Evolutionary conservation across 169 alveolate genomes (phyloP).

Genomic region (Toxoplasma gondii): DNA sequence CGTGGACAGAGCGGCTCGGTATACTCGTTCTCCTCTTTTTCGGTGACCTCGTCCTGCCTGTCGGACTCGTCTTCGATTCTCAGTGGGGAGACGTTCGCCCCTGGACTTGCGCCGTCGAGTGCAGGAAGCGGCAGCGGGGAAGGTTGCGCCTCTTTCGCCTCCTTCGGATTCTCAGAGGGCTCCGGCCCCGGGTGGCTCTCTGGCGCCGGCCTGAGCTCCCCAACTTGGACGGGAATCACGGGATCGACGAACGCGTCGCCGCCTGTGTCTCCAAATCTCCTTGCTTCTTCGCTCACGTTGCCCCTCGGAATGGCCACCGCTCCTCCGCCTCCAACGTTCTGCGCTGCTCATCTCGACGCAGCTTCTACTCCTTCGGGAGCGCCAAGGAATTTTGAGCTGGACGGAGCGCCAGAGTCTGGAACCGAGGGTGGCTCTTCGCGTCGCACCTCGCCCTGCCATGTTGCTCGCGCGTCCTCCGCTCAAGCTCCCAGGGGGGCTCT

Average conservation of each 20-base stretch:
- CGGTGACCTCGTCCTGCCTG: neutral
- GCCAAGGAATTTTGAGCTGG: too few species aligned
- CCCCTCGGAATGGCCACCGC: neutral
- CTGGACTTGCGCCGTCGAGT: neutral
- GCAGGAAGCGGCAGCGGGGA: neutral
- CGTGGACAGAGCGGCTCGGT: neutral
- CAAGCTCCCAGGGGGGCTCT: too few species aligned
- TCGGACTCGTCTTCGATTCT: neutral
- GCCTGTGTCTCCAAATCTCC: neutral
- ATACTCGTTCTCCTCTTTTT: neutral
- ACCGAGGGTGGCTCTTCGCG: too few species aligned
- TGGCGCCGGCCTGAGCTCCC: neutral
- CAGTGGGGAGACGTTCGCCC: constrained; percentile 24
- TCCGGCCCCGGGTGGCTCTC: neutral
- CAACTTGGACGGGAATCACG: neutral
- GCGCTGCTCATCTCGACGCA: too few species aligned
- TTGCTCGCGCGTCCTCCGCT: too few species aligned
- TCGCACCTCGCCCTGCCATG: too few species aligned
- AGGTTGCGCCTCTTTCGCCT: neutral
- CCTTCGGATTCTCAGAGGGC: neutral
- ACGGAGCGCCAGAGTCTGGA: too few species aligned
- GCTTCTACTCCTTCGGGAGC: too few species aligned
- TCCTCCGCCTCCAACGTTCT: neutral
- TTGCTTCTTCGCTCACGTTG: neutral
- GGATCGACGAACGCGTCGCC: neutral